These are phyloP conservation scores for Ceraceosorus bombacis DNA, from an alignment of 1,284 basidiomycete species.

Conservation along the genomic window DNA sequence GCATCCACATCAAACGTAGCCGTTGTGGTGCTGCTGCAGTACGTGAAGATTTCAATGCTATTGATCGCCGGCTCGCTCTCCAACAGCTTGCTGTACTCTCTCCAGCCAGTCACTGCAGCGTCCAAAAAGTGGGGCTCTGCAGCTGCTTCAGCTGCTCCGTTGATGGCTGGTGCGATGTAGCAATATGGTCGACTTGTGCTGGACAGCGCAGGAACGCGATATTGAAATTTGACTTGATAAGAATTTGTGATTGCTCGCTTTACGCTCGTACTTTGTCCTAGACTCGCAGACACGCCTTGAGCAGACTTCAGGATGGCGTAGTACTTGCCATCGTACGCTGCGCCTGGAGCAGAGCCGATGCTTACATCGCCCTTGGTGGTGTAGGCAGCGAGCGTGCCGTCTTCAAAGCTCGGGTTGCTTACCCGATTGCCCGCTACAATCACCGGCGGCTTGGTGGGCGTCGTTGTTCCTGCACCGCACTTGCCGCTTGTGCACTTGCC, in stretches of 20 bases:
- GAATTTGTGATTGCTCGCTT: neutral
- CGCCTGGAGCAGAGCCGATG: neutral
- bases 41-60: neutral
- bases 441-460: neutral
- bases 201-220: neutral
- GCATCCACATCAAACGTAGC: neutral
- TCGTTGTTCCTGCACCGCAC: neutral
- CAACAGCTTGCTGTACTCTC: neutral
- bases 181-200: neutral
- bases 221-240: neutral
- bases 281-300: neutral
- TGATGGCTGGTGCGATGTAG: neutral
- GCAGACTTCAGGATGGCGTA: neutral
- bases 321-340: neutral
- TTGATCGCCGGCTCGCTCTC: neutral
- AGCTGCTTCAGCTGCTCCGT: neutral
- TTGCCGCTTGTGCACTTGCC: neutral
- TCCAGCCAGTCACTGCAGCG: neutral
- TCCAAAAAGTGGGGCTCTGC: neutral
- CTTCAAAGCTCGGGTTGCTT: neutral
- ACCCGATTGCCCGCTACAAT: neutral
- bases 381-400: neutral
- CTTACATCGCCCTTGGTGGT: neutral
- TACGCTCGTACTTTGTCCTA: neutral
- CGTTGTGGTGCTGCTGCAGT: neutral